These are phyloP conservation scores for Chloroidium sp. DNA, from an alignment of 163 green algal species.

Conservation along the genomic window DNA sequence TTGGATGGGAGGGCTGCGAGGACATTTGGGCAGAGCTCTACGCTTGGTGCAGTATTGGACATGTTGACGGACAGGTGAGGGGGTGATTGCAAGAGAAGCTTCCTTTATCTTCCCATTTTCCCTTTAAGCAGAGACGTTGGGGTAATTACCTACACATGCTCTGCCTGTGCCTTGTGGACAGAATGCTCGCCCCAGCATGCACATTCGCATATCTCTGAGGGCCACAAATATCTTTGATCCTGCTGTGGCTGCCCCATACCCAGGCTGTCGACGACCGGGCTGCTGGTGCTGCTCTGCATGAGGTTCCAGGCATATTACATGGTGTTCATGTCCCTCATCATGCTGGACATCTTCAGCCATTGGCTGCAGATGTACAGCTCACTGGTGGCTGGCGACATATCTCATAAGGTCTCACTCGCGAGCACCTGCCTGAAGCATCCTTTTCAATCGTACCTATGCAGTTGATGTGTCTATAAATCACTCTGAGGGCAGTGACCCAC, in stretches of 20 bases:
- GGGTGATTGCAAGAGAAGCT: neutral
- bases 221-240: neutral
- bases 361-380: constrained; percentile 89
- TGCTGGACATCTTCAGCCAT: constrained; percentile 83
- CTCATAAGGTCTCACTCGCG: constrained; percentile 58
- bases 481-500: too few relatives aligned
- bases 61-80: constrained; percentile 93
- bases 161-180: too few relatives aligned
- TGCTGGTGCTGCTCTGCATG: constrained; percentile 70
- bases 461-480: too few relatives aligned
- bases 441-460: neutral
- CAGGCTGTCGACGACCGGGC: constrained; percentile 44
- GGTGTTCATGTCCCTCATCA: constrained; percentile 62
- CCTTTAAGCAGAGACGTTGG: too few relatives aligned
- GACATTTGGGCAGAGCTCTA: constrained; percentile 77
- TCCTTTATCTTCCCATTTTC: too few relatives aligned
- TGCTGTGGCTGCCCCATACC: too few relatives aligned
- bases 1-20: constrained; percentile 85
- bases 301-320: constrained; percentile 37
- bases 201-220: too few relatives aligned
- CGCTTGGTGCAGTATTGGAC: constrained; percentile 85
- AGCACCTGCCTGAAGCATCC: neutral
- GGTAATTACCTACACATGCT: too few relatives aligned
- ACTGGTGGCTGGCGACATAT: constrained; percentile 45
- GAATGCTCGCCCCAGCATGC: too few relatives aligned